Conservation (phyloP, 257 asterid genomes). For the Solanum phureja region DNA sequence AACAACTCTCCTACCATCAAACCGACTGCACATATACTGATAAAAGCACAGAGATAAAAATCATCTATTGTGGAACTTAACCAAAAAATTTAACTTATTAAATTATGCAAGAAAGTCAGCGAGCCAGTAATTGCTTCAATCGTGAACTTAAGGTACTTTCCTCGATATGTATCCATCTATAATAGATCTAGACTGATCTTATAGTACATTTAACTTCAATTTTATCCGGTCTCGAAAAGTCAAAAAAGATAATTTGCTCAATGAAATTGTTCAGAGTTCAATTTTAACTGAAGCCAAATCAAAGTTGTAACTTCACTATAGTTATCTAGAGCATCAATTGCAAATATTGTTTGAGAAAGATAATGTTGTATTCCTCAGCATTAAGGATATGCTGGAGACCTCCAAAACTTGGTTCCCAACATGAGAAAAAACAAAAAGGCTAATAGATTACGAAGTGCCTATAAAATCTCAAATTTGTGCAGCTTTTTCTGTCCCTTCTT, state of each 20-base stretch:
- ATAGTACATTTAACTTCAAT: not conserved
- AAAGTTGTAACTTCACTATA: not conserved
- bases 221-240: not conserved
- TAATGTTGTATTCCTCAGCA: too few species aligned
- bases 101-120: not conserved
- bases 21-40: not conserved
- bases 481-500: too few species aligned
- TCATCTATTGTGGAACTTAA: not conserved
- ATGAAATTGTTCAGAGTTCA: not conserved
- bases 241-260: not conserved
- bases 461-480: too few species aligned
- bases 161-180: not conserved
- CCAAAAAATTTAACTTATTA: not conserved
- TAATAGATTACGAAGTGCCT: too few species aligned
- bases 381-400: too few species aligned
- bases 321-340: not conserved
- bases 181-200: not conserved
- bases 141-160: not conserved
- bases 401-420: too few species aligned
- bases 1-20: not conserved
- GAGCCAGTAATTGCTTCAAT: not conserved
- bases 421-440: too few species aligned
- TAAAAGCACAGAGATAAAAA: not conserved
- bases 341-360: too few species aligned
- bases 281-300: not conserved